Base-by-base conservation (phyloP, 2,329 filamentous ascomycete genomes). In the Pseudopithomyces maydicus region DNA sequence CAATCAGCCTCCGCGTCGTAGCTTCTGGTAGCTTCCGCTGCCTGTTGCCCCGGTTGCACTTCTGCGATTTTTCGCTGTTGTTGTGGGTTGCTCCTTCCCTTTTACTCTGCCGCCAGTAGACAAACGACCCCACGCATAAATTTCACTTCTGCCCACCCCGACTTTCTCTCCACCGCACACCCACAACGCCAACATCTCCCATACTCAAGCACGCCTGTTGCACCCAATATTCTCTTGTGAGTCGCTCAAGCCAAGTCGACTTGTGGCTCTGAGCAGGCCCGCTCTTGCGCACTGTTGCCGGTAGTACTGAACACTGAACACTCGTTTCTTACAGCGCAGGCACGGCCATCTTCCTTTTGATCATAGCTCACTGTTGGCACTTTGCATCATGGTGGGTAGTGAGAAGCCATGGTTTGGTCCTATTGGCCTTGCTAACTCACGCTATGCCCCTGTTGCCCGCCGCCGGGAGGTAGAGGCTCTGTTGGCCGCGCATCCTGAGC, bases 371-470 rank as follows among this genome's bases (percentile, higher is more conserved):
- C 6, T 35, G 12, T 5, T 35, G 2, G n/a, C 15, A 12, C 14
- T 22, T n/a, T n/a, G n/a, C 36, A 22, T 42, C 35, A 56, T 56
- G 54, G 47, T 33, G 20, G 26, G 8, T 29, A 32, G 47, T 2
- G 17, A 11, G 11, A 26, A 51, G 20, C 39, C 46, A 2, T 56
- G 52, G 20, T 33, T 12, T 33, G 54, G 54, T 10, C 32, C 47
- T 14, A 33, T 52, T 8, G 19, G 32, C 35, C 35, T 56, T 15
- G 41, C 22, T 15, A 20, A 20, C 1, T 56, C 54, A n/a, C 41
- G 32, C 39, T 67, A 70, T 32, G 70, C 68, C 38, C 59, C 55
- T 50, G 55, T 64, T 1, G 36, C 36, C 14, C 29, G 20, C 39
- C 59, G 41, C 23, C 46, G 39, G 22, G 52, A 56, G 43, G 55